Conservation (phyloP, 768 basidiomycete genomes). For the Termitomyces sp. region DNA sequence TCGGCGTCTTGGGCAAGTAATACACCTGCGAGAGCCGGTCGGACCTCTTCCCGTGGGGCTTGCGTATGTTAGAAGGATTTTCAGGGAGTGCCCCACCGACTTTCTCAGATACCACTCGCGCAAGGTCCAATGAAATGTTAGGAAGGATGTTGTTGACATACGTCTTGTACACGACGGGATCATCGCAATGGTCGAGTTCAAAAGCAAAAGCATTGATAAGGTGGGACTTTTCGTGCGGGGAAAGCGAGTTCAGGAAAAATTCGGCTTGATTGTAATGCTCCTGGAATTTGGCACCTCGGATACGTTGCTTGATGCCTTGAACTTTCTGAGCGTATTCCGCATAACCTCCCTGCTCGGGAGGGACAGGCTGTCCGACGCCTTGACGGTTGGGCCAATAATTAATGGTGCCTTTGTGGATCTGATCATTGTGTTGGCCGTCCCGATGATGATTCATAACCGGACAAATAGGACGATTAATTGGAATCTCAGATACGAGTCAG, state of each 20-base stretch:
- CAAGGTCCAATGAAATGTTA: conserved; percentile 71
- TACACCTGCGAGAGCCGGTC: conserved; percentile 55
- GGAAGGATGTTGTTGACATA: conserved; percentile 61
- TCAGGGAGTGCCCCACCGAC: conserved; percentile 59
- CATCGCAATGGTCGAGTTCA: conserved; percentile 82
- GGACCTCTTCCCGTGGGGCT: conserved; percentile 55
- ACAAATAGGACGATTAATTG: conserved; percentile 79
- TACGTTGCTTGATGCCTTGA: conserved; percentile 51
- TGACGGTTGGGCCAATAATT: conserved; percentile 87
- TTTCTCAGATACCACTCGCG: conserved; percentile 58
- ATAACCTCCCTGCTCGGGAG: conserved; percentile 51
- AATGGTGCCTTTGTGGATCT: conserved; percentile 50
- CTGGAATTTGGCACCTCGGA: conserved; percentile 68
- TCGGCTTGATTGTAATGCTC: conserved; percentile 75
- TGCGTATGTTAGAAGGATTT: conserved; percentile 30
- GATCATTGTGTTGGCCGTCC: conserved; percentile 53
- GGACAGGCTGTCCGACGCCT: conserved; percentile 40
- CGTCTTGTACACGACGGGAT: conserved; percentile 60
- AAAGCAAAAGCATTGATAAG: conserved; percentile 69
- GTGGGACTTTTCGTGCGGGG: conserved; percentile 64
- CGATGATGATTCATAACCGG: conserved; percentile 69
- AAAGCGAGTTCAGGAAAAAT: conserved; percentile 82
- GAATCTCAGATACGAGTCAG: conserved; percentile 40
- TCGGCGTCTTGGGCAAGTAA: conserved; percentile 50
- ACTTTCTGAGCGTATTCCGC: conserved; percentile 49